Evolutionary conservation across 2,329 filamentous ascomycete species (phyloP), one percentile per base, ranked within the genome.

Genomic region (Aotearoamyces nothofagi): DNA sequence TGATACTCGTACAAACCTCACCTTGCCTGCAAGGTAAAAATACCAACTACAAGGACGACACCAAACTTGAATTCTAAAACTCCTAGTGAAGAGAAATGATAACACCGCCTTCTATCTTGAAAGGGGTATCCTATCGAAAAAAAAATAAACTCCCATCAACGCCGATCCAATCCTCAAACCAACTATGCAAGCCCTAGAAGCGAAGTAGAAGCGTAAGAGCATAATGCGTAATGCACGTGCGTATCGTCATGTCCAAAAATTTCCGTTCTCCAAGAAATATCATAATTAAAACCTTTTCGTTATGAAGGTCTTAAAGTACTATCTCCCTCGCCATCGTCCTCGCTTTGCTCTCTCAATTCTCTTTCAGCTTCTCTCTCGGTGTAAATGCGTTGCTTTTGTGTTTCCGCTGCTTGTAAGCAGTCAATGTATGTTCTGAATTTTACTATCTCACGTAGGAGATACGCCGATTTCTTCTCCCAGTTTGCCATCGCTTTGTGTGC

Each of bases 361-460:
- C 31, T 40, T 20, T 39, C 32, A 3, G 39, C 41, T 10, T 64
- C 65, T 30, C 71, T 53, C 50, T 77, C 71, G 3, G 52, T 49
- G 40, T 83, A 78, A 23, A 94, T 75, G 27, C 36, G 76, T 25
- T 69, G 64, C 49, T 79, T 84, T 31, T 72, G 64, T 17, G 50
- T 56, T 41, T 79, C 70, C 1, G 86, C 86, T 20, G 70, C 68
- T 33, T 73, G 64, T 28, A 98, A 58, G 17, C 73, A 76, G 51
- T 96, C 90, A 41, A 94, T 86, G 47, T 96, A 98, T 0, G 86
- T 96, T 35, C 78, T 66, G 57, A 93, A 96, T 54, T 96, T 96
- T 53, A 96, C 84, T 51, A 92, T 94, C 57, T 98, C 90, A 19
- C 81, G 66, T 9, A 96, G 63, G 22, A 98, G 58, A 49, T 96